Evolutionary conservation across 306 rosid genomes (phyloP).

Genomic region (Cicer yamashitae): DNA sequence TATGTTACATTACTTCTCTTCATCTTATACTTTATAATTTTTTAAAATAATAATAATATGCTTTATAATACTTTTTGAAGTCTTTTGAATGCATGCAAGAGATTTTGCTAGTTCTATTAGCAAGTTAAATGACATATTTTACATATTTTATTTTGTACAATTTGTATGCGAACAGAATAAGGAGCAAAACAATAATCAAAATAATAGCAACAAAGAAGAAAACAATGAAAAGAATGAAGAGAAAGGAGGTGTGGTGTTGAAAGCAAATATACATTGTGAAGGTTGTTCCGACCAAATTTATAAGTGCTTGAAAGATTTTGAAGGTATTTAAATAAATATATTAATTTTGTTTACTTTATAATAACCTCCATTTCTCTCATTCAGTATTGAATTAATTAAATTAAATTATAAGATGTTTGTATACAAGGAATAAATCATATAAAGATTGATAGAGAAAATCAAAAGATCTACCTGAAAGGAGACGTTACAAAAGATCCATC

Average conservation of each 20-base stretch:
- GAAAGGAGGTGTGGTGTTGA: constrained; percentile 60
- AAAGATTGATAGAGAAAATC: constrained; percentile 56
- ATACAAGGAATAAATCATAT: constrained; percentile 67
- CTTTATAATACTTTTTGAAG: background rate
- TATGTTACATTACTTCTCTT: background rate
- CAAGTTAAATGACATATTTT: background rate
- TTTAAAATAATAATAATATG: background rate
- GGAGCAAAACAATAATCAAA: constrained; percentile 23
- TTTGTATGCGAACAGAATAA: constrained; percentile 6
- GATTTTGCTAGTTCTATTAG: background rate
- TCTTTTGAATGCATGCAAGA: too few relatives aligned
- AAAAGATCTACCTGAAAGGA: constrained; percentile 63
- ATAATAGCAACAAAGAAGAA: background rate
- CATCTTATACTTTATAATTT: background rate
- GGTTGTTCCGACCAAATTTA: constrained; percentile 64
- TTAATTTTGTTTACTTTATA: background rate
- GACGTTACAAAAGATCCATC: constrained; percentile 62
- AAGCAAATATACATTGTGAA: constrained; percentile 81
- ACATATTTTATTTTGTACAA: background rate
- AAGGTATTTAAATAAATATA: constrained; percentile 51
- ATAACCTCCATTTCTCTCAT: background rate
- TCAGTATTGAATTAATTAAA: too few relatives aligned
- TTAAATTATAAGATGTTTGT: background rate
- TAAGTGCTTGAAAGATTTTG: constrained; percentile 60
- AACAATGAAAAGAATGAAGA: constrained; percentile 19